These are phyloP conservation scores for Backusella tarrabulga DNA, from an alignment of 192 early-diverging fungal genomes.

Conservation along the genomic window DNA sequence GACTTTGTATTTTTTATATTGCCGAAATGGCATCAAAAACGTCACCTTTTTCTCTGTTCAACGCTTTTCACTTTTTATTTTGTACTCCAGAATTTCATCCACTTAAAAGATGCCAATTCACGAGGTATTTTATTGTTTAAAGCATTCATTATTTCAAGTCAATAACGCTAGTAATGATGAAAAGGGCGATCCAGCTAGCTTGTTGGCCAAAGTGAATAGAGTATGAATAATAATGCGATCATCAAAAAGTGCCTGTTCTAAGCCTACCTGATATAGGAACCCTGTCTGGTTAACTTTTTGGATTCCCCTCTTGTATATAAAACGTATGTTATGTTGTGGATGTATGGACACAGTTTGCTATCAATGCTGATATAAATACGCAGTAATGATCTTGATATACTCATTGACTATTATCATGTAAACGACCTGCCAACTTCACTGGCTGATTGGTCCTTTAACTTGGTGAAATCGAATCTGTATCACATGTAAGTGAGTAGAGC, in stretches of 20 bases:
- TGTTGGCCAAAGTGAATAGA: slow-evolving; percentile 9
- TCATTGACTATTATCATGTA: slow-evolving; percentile 42
- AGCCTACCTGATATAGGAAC: slow-evolving; percentile 11
- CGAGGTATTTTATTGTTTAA: slow-evolving; percentile 7
- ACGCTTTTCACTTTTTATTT: background rate
- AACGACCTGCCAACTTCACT: slow-evolving; percentile 36
- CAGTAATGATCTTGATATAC: slow-evolving; percentile 22
- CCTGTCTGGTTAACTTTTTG: slow-evolving; percentile 19
- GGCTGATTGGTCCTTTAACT: slow-evolving; percentile 47
- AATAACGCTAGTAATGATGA: too few relatives aligned
- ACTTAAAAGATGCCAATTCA: slow-evolving; percentile 19
- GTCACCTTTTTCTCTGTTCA: background rate
- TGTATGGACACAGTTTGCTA: background rate
- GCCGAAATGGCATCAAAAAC: background rate
- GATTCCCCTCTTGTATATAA: slow-evolving; percentile 14
- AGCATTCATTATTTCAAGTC: background rate
- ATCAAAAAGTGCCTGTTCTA: background rate
- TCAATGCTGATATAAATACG: background rate
- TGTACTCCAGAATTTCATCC: slow-evolving; percentile 2
- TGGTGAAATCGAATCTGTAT: slow-evolving; percentile 62
- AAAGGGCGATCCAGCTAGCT: background rate
- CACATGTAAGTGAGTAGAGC: slow-evolving; percentile 46
- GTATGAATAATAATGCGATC: background rate
- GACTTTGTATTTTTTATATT: background rate
- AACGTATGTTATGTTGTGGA: slow-evolving; percentile 1